phyloP scores from a whole-genome alignment of 495 filamentous ascomycete species.

The Aspergillus affinis region DNA sequence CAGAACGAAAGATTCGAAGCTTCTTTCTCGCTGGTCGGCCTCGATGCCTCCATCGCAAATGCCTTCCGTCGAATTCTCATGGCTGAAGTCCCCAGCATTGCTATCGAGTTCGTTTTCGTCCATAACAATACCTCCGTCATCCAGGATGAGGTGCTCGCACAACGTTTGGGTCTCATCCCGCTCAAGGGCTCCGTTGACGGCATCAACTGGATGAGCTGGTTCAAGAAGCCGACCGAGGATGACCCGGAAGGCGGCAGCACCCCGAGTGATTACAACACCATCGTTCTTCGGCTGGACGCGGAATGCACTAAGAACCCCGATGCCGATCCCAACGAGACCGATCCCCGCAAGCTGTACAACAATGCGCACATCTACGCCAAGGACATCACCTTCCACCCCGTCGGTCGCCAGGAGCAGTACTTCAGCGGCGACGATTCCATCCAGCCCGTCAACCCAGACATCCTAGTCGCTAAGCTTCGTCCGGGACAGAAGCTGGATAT shows the following conservation, averaged over 20 bases:
- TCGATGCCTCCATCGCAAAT: slow-evolving; percentile 93
- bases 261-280: slow-evolving; percentile 76
- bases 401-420: slow-evolving; percentile 66
- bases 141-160: slow-evolving; percentile 92
- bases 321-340: slow-evolving; percentile 66
- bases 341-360: slow-evolving; percentile 79
- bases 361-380: slow-evolving; percentile 85
- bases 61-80: slow-evolving; percentile 97
- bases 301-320: slow-evolving; percentile 74
- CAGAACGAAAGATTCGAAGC: slow-evolving; percentile 70
- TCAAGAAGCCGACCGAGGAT: slow-evolving; percentile 57
- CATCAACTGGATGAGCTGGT: slow-evolving; percentile 78
- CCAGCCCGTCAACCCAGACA: slow-evolving; percentile 81
- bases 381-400: slow-evolving; percentile 72
- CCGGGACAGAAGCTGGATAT: slow-evolving; percentile 84
- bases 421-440: slow-evolving; percentile 68
- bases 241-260: slow-evolving; percentile 44
- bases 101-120: slow-evolving; percentile 89
- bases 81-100: slow-evolving; percentile 89
- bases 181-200: slow-evolving; percentile 75
- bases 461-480: slow-evolving; percentile 90
- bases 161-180: slow-evolving; percentile 86
- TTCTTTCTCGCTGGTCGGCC: slow-evolving; percentile 85
- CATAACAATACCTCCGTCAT: slow-evolving; percentile 95
- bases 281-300: slow-evolving; percentile 68